Evolutionary conservation across 306 rosid genomes (phyloP).

Genomic region (Glycine soja): DNA sequence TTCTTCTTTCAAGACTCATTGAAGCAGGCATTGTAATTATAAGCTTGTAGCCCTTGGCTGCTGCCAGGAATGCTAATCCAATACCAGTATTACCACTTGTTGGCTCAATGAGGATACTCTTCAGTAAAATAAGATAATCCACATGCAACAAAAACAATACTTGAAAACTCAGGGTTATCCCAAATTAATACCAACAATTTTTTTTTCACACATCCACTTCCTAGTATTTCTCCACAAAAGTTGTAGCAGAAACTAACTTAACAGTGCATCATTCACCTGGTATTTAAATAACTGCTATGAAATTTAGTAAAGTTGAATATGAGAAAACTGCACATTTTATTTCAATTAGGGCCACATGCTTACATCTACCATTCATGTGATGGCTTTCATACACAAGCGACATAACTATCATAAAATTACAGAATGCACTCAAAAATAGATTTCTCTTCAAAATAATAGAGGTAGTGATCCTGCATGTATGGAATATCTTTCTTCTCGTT

Average conservation of each 20-base stretch:
- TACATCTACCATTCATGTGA: not conserved
- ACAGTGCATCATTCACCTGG: not conserved
- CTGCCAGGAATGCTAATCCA: constrained; percentile 74
- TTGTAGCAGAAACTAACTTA: not conserved
- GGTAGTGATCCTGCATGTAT: not conserved
- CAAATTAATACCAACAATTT: constrained; percentile 23
- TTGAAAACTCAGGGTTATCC: constrained; percentile 34
- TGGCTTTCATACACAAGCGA: not conserved
- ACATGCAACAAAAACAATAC: constrained; percentile 21
- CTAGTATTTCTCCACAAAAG: constrained; percentile 13
- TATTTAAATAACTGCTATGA: not conserved
- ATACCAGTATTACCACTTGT: constrained; percentile 74
- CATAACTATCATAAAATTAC: not conserved
- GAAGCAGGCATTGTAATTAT: constrained; percentile 78
- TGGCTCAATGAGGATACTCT: constrained; percentile 68
- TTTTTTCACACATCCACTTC: not conserved
- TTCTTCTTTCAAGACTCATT: constrained; percentile 76
- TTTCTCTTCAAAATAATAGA: not conserved
- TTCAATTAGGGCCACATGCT: not conserved
- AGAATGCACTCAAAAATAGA: not conserved
- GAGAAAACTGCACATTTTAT: constrained; percentile 17
- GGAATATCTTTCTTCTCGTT: not conserved
- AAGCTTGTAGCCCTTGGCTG: constrained; percentile 65
- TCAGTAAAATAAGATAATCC: constrained; percentile 38
- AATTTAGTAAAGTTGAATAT: not conserved